Base-by-base conservation (phyloP, 2,329 filamentous ascomycete species). In the Chaetomium strumarium region DNA sequence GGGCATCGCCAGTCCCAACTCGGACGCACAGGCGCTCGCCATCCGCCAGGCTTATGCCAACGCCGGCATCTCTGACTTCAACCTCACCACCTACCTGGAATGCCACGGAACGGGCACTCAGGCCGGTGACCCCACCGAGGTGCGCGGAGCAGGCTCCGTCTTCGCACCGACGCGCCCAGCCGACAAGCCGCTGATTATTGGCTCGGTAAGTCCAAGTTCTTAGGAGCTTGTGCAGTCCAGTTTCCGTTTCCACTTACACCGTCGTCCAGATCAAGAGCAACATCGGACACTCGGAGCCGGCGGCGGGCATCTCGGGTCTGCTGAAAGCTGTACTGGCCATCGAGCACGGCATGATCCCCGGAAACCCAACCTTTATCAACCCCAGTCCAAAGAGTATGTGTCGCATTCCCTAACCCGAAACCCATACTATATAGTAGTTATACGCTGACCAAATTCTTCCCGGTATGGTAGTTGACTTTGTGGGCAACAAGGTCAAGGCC, bases 91-190 rank as follows among this genome's bases (percentile, higher is more conserved):
- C 0, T 67, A 61, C 39, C 55, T 70, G 8, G 67, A 70, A 52
- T 66, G 64, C 12, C 72, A 75, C 36, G 72, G 71, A 2, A 75
- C 73, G 0, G 72, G 71, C 1, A 75, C 73, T 2, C 58, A 50
- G 14, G 66, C 66, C 2, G 74, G 73, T 2, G 73, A 75, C 42
- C 67, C 69, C 0, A 58, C 56, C 1, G 73, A 76, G 52, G 64
- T 67, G 0, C 42, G 52, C 0, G 72, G 67, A 0, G 62, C 70
- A 4, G 56, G 51, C 0, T 45, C 53, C 0, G 64, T 67, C 0
- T 69, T 70, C 24, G 17, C 55, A 0, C 5, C 46, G 0, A 55
- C 46, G 1, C 55, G 60, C 1, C 2, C 46, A 0, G 24, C 29
- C 1, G 46, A 55, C 2, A 55, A 47, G 2, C 58, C 58, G 3